phyloP scores from a whole-genome alignment of 1,139 yeast genomes.

The Scheffersomyces cryptocercus region DNA sequence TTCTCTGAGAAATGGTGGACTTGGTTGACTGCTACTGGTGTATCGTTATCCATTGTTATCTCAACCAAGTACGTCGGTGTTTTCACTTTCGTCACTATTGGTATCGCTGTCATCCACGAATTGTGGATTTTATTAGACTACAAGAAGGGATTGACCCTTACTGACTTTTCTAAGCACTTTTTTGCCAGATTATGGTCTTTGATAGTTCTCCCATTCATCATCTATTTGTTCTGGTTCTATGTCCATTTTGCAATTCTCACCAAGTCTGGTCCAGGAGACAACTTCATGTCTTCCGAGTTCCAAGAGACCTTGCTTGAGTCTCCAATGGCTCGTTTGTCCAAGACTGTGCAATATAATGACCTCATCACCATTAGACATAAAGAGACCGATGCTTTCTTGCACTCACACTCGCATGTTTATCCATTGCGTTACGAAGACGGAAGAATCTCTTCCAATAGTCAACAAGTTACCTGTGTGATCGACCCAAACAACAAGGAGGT shows the following conservation, averaged over 20 bases:
- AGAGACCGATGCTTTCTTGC: constrained; percentile 73
- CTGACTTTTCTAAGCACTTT: constrained; percentile 66
- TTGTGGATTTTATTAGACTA: constrained; percentile 84
- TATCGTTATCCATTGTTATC: constrained; percentile 84
- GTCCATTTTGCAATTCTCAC: constrained; percentile 80
- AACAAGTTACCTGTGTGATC: constrained; percentile 80
- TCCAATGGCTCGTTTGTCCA: constrained; percentile 69
- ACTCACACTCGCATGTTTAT: constrained; percentile 72
- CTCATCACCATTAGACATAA: constrained; percentile 74
- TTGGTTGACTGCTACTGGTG: constrained; percentile 84
- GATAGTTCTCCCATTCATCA: constrained; percentile 74
- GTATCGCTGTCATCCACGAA: constrained; percentile 81
- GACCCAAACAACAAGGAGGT: constrained; percentile 23
- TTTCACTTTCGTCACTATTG: constrained; percentile 84
- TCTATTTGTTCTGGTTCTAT: constrained; percentile 92
- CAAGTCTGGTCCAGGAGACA: constrained; percentile 94
- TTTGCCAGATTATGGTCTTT: constrained; percentile 73
- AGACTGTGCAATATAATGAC: constrained; percentile 74
- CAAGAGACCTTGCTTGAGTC: constrained; percentile 90
- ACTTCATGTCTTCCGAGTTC: constrained; percentile 89
- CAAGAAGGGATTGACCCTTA: constrained; percentile 64
- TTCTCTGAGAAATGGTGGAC: constrained; percentile 78
- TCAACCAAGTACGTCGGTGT: constrained; percentile 96
- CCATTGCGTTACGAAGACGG: constrained; percentile 97
- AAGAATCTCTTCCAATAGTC: constrained; percentile 91